Percentiles rank a stretch among this genome's conserved stretches.
Conservation (phyloP, 495 filamentous ascomycete genomes). For the Cladorrhinum samala region DNA sequence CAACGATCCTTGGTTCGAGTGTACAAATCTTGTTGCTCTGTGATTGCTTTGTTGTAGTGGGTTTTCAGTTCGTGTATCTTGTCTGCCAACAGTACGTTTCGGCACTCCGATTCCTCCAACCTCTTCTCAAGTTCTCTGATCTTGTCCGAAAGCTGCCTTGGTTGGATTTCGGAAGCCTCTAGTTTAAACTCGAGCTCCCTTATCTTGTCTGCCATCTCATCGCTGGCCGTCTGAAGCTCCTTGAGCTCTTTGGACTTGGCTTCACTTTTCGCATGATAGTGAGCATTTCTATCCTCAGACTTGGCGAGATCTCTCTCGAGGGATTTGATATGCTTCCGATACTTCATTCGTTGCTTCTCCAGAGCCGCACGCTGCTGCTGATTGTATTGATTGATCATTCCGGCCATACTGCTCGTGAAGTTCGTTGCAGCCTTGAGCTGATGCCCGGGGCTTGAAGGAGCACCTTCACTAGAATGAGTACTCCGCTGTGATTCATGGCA, state of each 20-base stretch:
- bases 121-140: constrained; percentile 18
- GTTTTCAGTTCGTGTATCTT: constrained; percentile 26
- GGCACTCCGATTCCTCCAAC: constrained; percentile 15
- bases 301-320: constrained; percentile 11
- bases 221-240: constrained; percentile 15
- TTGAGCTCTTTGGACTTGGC: constrained; percentile 20
- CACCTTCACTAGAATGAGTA: background rate
- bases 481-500: background rate
- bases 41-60: constrained; percentile 31
- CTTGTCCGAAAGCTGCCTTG: constrained; percentile 11
- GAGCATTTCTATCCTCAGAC: background rate
- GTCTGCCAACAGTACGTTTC: constrained; percentile 20
- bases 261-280: background rate
- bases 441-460: constrained; percentile 8
- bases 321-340: constrained; percentile 18
- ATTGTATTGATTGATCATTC: constrained; percentile 22
- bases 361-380: constrained; percentile 12
- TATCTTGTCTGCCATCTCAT: constrained; percentile 18
- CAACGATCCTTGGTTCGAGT: constrained; percentile 23
- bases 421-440: constrained; percentile 16
- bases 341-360: constrained; percentile 15
- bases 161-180: constrained; percentile 8
- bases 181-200: constrained; percentile 20
- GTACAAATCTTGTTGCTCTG: constrained; percentile 37
- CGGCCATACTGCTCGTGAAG: constrained; percentile 17